Base-by-base conservation (phyloP, 2,329 filamentous ascomycete genomes). In the Claviceps purpurea region DNA sequence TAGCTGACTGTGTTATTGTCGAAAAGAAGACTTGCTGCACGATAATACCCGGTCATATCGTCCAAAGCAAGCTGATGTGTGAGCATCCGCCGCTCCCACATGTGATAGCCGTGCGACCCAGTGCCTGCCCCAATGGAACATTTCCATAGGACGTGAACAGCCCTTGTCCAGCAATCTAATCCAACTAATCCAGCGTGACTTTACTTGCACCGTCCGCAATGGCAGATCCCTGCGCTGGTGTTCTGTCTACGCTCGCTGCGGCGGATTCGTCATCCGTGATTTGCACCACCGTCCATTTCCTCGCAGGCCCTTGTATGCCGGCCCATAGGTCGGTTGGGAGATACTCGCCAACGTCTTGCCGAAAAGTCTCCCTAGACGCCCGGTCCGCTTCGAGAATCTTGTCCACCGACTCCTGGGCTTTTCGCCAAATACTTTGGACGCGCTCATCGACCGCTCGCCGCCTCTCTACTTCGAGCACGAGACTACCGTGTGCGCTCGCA, bases 301-400 rank as follows among this genome's bases (percentile, higher is more conserved):
- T 73, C 58, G 78, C 78, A 26, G 73, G 76, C n/a, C 71, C 75
- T 56, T 77, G 78, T 65, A 93, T 78, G 1, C 84, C 86, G 0
- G 82, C 83, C 89, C 89, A 96, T 22, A 96, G 79, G 64, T 96
- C 89, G 0, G 84, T 83, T 0, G 93, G 93, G 11, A 98, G 69
- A 63, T 82, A 95, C 57, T 94, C 88, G 7, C 89, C 90, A 13
- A 93, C 84, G 44, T 95, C 85, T 30, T 83, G 75, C 38, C 86
- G 78, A 65, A 98, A 97, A 0, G 77, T 72, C 56, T 94, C 85
- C 40, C 93, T 76, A 56, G 89, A 82, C 42, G 73, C 74, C 52
- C 79, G 72, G 65, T 98, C 93, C 13, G 80, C 74, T 13, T 87
- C 78, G 55, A 86, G 81, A 10, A 97, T 72, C 62, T 80, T 82